Base-by-base conservation (phyloP, 1,284 basidiomycete species). In the Irpex sp. region DNA sequence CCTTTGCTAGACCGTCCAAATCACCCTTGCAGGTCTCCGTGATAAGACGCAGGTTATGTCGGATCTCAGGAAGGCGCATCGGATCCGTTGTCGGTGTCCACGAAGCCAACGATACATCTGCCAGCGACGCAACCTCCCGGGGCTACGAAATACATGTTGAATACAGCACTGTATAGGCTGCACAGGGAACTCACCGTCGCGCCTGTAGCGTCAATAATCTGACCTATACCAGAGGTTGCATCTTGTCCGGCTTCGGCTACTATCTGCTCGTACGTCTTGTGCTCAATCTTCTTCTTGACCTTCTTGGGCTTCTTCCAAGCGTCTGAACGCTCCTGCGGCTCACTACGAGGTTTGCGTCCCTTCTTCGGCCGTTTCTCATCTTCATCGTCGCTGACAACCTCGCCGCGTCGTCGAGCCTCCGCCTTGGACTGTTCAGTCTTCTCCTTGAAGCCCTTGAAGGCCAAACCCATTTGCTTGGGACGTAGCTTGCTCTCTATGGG, bases 241-340 rank as follows among this genome's bases (percentile, higher is more conserved):
- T 88, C 84, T 65, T 84, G 80, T 0, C 90, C 92, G 19, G 90
- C 88, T 73, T 96, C 95, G 2, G 91, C 90, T 54, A 98, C 74
- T 61, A 98, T 93, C 75, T 98, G 87, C 74, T 98, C 96, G 71
- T 97, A 98, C 0, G 94, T 95, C 81, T 95, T 96, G 78, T 97
- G 94, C 71, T 95, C 88, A 31, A 95, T 80, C 75, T 87, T 93
- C 33, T 84, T 86, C 77, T 95, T 97, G 63, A 87, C 81, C 72
- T 91, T 94, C 79, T 86, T 92, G 17, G 92, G 88, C 67, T 85
- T 88, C 78, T 90, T 94, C 89, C 91, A 93, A 0, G 82, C 85
- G 55, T 92, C 89, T 1, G 86, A 84, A 65, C 81, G 79, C 65
- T 86, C 86, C 37, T 77, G 75, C 51, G 70, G 71, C 4, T 60